Conservation (phyloP, 768 basidiomycete species). For the Termitomyces sp. region DNA sequence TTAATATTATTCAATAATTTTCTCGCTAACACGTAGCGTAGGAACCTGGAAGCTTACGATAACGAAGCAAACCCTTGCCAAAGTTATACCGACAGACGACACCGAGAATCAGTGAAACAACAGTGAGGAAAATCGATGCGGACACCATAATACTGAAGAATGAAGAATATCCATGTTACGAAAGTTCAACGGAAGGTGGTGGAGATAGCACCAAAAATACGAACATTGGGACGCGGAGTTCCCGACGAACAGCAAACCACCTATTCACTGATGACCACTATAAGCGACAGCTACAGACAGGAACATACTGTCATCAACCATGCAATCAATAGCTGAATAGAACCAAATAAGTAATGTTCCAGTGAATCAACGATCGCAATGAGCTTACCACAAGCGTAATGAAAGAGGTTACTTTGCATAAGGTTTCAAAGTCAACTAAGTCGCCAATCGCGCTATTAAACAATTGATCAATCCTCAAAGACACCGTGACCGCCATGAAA, state of each 20-base stretch:
- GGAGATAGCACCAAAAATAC: conserved; percentile 58
- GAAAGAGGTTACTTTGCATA: conserved; percentile 54
- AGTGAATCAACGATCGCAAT: not conserved
- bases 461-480: conserved; percentile 74
- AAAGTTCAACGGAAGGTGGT: conserved; percentile 75
- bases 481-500: conserved; percentile 66
- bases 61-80: conserved; percentile 63
- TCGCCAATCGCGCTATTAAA: conserved; percentile 60
- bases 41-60: conserved; percentile 41
- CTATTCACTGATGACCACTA: conserved; percentile 21
- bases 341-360: conserved; percentile 2
- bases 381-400: conserved; percentile 53
- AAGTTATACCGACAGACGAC: conserved; percentile 69
- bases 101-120: conserved; percentile 53
- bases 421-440: conserved; percentile 32
- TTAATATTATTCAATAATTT: conserved; percentile 1
- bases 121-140: conserved; percentile 51
- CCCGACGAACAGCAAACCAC: conserved; percentile 75
- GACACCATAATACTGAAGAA: conserved; percentile 66
- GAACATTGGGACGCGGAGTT: conserved; percentile 52
- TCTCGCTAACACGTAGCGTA: not conserved
- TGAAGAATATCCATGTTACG: conserved; percentile 69
- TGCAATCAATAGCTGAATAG: conserved; percentile 50
- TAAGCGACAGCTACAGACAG: not conserved
- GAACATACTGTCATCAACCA: conserved; percentile 57